Conservation (phyloP, 306 rosid species). For the Quercus wislizeni region DNA sequence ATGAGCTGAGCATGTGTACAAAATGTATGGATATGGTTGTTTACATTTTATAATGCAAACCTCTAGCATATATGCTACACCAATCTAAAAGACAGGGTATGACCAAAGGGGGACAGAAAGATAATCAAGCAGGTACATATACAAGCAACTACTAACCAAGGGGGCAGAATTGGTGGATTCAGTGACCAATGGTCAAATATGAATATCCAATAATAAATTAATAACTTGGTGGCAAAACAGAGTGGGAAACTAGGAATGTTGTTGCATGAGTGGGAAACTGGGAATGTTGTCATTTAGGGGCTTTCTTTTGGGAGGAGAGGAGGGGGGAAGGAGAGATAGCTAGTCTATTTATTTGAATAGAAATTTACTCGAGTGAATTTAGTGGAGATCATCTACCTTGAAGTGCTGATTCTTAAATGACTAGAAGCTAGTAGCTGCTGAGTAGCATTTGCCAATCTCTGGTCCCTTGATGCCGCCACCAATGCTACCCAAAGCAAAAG, state of each 20-base stretch:
- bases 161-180: not conserved
- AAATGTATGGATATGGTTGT: slow-evolving; percentile 4
- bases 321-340: too few relatives aligned
- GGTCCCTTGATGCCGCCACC: slow-evolving; percentile 94
- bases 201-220: not conserved
- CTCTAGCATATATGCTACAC: not conserved
- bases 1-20: slow-evolving; percentile 51
- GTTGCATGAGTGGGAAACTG: not conserved
- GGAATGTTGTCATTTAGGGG: not conserved
- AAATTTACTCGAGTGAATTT: slow-evolving; percentile 10
- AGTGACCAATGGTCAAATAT: not conserved
- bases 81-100: slow-evolving; percentile 8
- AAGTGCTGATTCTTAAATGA: slow-evolving; percentile 90
- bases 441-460: slow-evolving; percentile 72
- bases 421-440: slow-evolving; percentile 79
- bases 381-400: slow-evolving; percentile 58
- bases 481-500: slow-evolving; percentile 56
- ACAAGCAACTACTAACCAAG: not conserved
- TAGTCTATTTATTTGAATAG: too few relatives aligned
- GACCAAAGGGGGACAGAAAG: slow-evolving; percentile 1
- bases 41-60: not conserved
- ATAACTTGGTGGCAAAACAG: not conserved
- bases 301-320: not conserved
- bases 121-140: not conserved
- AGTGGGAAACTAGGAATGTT: not conserved